A percentile compares a stretch with the other conserved stretches of the same genome.
These are phyloP conservation scores for Apiosordaria backusii DNA, from an alignment of 495 filamentous ascomycete genomes.

Conservation along the genomic window DNA sequence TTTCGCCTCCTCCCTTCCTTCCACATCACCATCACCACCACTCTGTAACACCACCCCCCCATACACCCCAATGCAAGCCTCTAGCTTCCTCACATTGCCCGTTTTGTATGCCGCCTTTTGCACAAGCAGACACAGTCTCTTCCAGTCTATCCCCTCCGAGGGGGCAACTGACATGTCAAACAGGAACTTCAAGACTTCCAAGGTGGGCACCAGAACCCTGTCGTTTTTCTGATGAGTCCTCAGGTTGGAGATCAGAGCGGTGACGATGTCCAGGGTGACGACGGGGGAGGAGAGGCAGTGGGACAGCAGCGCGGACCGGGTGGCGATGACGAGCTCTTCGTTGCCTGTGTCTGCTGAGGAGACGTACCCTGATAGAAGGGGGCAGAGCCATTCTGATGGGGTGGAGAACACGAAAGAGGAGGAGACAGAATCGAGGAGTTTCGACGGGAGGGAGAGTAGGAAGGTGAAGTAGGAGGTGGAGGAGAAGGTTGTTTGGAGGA, in stretches of 20 bases:
- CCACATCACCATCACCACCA: slow-evolving; percentile 21
- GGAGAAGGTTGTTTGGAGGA: slow-evolving; percentile 41
- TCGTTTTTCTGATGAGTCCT: slow-evolving; percentile 51
- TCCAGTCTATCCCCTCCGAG: slow-evolving; percentile 30
- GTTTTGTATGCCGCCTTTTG: slow-evolving; percentile 83
- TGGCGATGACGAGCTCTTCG: slow-evolving; percentile 72
- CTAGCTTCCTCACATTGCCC: slow-evolving; percentile 69
- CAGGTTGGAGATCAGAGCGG: slow-evolving; percentile 36
- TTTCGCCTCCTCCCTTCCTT: slow-evolving; percentile 38
- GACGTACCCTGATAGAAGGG: slow-evolving; percentile 68
- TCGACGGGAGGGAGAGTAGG: slow-evolving; percentile 42
- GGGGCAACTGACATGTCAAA: slow-evolving; percentile 54
- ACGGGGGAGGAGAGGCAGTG: slow-evolving; percentile 37
- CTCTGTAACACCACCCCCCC: slow-evolving; percentile 51
- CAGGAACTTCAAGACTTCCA: slow-evolving; percentile 74
- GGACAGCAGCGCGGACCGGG: slow-evolving; percentile 64
- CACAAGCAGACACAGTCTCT: slow-evolving; percentile 60
- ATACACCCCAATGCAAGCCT: slow-evolving; percentile 75
- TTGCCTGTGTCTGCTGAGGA: slow-evolving; percentile 81
- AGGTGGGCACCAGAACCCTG: slow-evolving; percentile 65
- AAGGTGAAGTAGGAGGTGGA: slow-evolving; percentile 50
- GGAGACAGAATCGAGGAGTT: slow-evolving; percentile 26
- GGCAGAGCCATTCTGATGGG: slow-evolving; percentile 36
- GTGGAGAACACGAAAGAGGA: slow-evolving; percentile 16
- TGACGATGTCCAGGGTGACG: slow-evolving; percentile 32